These are phyloP conservation scores for Vaccinium darrowii DNA, from an alignment of 148 eudicot species.

Conservation along the genomic window DNA sequence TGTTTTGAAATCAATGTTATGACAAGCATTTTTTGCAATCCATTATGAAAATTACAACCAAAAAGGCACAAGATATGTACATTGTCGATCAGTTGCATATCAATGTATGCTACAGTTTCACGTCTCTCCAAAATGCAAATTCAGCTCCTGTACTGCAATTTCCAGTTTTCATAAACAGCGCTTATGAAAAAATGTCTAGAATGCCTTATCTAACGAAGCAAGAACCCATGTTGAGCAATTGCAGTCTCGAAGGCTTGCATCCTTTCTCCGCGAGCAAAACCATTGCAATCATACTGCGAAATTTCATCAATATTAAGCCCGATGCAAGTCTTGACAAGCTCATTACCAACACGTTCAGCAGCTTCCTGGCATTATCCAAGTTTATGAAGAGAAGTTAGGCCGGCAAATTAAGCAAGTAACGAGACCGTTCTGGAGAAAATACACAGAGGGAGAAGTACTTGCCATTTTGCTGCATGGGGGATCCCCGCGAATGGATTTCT, in stretches of 20 bases:
- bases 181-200: not conserved
- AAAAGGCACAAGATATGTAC: not conserved
- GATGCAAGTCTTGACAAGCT: slow-evolving; percentile 75
- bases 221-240: slow-evolving; percentile 73
- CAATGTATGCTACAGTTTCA: not conserved
- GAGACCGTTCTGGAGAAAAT: not conserved
- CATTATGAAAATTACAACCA: not conserved
- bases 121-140: not conserved
- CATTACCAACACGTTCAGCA: slow-evolving; percentile 78
- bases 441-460: slow-evolving; percentile 17
- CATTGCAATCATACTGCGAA: slow-evolving; percentile 82
- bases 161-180: not conserved
- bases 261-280: slow-evolving; percentile 52
- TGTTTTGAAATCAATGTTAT: not conserved
- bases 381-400: not conserved
- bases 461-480: slow-evolving; percentile 61
- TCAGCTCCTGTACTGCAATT: not conserved
- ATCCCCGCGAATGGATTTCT: slow-evolving; percentile 55
- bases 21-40: not conserved
- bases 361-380: slow-evolving; percentile 54
- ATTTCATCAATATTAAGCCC: slow-evolving; percentile 65
- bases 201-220: slow-evolving; percentile 33
- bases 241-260: slow-evolving; percentile 81
- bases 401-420: not conserved
- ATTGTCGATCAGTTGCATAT: not conserved